Percentiles rank a stretch among this genome's conserved stretches.
phyloP scores from a whole-genome alignment of 2,329 filamentous ascomycete genomes.

The Chaetomium globosum region DNA sequence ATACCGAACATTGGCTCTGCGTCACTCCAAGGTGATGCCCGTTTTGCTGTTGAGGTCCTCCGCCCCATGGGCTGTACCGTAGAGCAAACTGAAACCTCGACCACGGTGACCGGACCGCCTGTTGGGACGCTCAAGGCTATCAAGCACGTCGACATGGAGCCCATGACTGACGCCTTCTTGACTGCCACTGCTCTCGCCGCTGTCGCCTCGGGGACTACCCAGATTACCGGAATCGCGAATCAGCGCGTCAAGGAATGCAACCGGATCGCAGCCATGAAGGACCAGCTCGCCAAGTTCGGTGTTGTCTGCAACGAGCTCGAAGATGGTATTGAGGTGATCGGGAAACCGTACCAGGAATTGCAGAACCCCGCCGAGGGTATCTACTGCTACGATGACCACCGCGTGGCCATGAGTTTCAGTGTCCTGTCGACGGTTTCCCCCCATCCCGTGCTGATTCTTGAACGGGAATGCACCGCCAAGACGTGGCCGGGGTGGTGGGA shows the following conservation, averaged over 20 bases:
- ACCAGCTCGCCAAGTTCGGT: slow-evolving; percentile 91
- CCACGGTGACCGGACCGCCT: slow-evolving; percentile 88
- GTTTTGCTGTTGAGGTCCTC: slow-evolving; percentile 88
- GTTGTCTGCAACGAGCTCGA: slow-evolving; percentile 84
- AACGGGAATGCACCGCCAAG: slow-evolving; percentile 92
- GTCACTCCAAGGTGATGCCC: slow-evolving; percentile 91
- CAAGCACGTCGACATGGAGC: slow-evolving; percentile 91
- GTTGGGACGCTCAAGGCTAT: slow-evolving; percentile 73
- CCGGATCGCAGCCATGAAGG: slow-evolving; percentile 91
- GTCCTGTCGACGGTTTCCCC: slow-evolving; percentile 77
- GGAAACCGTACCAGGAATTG: slow-evolving; percentile 53
- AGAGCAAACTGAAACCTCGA: slow-evolving; percentile 79
- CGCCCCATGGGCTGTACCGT: slow-evolving; percentile 92
- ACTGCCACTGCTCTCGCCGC: slow-evolving; percentile 92
- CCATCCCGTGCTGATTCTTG: slow-evolving; percentile 73
- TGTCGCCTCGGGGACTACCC: slow-evolving; percentile 79
- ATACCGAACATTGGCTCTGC: slow-evolving; percentile 92
- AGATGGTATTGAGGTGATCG: slow-evolving; percentile 81
- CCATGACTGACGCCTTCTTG: slow-evolving; percentile 98
- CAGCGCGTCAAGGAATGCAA: slow-evolving; percentile 99
- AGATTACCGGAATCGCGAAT: slow-evolving; percentile 93
- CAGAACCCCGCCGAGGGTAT: slow-evolving; percentile 66
- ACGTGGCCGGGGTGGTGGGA: slow-evolving; percentile 99
- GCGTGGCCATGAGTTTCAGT: slow-evolving; percentile 97
- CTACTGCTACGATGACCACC: slow-evolving; percentile 95